phyloP scores from a whole-genome alignment of 768 basidiomycete species.

The Trametes villosa region DNA sequence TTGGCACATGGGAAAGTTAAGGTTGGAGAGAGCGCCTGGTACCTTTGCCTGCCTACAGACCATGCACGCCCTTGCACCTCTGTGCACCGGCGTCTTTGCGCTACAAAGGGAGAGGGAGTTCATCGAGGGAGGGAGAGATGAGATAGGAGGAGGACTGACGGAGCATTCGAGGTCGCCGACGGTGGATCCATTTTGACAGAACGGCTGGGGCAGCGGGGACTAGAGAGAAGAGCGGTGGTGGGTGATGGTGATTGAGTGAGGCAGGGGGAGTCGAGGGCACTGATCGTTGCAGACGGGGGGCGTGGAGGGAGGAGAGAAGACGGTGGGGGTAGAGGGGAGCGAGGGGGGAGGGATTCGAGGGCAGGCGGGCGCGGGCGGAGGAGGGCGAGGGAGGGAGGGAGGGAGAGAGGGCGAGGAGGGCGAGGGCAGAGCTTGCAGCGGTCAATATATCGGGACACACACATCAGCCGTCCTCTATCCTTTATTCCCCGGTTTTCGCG shows the following conservation, averaged over 20 bases:
- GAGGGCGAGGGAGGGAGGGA: not conserved
- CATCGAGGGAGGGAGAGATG: not conserved
- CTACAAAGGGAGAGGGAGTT: conserved; percentile 28
- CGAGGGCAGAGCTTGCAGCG: too few species aligned
- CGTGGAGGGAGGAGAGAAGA: not conserved
- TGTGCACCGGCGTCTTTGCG: conserved; percentile 47
- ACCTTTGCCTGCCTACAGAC: conserved; percentile 88
- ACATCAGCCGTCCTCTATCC: too few species aligned
- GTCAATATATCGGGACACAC: too few species aligned
- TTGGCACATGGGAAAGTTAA: conserved; percentile 21
- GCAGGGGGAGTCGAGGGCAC: too few species aligned
- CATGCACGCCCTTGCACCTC: conserved; percentile 72
- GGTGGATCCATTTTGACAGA: conserved; percentile 18
- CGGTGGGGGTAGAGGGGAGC: not conserved
- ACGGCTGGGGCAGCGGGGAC: conserved; percentile 1
- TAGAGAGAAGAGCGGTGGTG: conserved; percentile 13
- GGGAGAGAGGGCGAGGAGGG: conserved; percentile 1
- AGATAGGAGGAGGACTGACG: conserved; percentile 1
- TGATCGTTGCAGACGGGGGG: too few species aligned
- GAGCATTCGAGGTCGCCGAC: not conserved
- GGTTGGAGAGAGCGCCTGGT: conserved; percentile 17
- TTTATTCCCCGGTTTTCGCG: conserved; percentile 23
- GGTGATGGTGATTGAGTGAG: too few species aligned
- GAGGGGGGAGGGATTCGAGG: not conserved
- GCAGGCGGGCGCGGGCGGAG: not conserved